A percentile compares a stretch with the other conserved stretches of the same genome.
Conservation (phyloP, 2,329 filamentous ascomycete species). For the Monilinia fructicola region DNA sequence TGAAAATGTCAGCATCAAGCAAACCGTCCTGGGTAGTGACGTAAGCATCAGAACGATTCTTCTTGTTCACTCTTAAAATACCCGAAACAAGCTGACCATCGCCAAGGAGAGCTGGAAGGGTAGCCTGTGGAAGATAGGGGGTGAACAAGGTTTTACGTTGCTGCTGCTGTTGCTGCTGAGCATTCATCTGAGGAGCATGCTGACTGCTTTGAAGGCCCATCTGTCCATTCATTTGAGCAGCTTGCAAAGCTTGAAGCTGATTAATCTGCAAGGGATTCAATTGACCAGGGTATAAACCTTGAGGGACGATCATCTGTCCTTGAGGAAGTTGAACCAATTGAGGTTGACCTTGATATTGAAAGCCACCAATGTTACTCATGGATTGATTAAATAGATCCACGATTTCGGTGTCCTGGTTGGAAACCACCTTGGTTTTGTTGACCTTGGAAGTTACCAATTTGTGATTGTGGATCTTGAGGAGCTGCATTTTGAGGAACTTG, state of each 20-base stretch:
- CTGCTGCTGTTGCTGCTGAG: constrained; percentile 80
- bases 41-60: constrained; percentile 98
- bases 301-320: constrained; percentile 82
- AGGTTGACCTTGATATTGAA: constrained; percentile 85
- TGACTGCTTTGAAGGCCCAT: constrained; percentile 69
- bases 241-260: constrained; percentile 89
- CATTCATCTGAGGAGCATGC: constrained; percentile 64
- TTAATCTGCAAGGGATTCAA: constrained; percentile 84
- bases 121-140: constrained; percentile 93
- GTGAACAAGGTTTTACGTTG: constrained; percentile 98
- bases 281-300: constrained; percentile 73
- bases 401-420: constrained; percentile 86
- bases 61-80: constrained; percentile 98
- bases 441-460: constrained; percentile 66
- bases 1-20: constrained; percentile 97
- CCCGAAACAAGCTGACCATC: constrained; percentile 95
- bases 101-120: constrained; percentile 81
- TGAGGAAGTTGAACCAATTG: constrained; percentile 83
- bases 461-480: constrained; percentile 52
- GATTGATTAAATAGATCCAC: constrained; percentile 83
- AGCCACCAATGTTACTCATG: constrained; percentile 76
- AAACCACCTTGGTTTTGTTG: constrained; percentile 74
- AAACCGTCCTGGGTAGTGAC: constrained; percentile 86
- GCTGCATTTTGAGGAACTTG: constrained; percentile 55
- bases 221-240: constrained; percentile 78